Evolutionary conservation across 2,329 filamentous ascomycete genomes (phyloP).

Genomic region (Fusarium buharicum): DNA sequence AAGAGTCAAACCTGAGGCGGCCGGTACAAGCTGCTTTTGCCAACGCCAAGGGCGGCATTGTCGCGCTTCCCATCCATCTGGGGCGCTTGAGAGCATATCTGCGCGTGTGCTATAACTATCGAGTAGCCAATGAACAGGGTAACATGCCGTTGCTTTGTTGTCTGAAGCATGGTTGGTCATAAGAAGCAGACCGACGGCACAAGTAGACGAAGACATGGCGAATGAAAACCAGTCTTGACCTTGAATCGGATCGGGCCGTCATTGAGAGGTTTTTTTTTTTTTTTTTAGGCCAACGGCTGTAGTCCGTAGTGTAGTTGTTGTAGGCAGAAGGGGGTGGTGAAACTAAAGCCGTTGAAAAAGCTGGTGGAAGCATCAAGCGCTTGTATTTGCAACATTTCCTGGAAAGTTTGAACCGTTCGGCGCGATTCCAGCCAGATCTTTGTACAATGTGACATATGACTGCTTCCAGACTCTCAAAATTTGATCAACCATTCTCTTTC

Average conservation of each 20-base stretch:
- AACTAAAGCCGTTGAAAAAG: conserved; percentile 38
- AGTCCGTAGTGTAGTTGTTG: conserved; percentile 31
- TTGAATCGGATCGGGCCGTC: conserved; percentile 47
- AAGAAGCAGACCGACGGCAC: conserved; percentile 19
- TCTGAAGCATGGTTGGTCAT: conserved; percentile 16
- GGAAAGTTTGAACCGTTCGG: conserved; percentile 33
- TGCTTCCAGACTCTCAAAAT: conserved; percentile 52
- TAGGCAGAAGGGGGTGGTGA: conserved; percentile 40
- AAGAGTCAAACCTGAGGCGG: conserved; percentile 28
- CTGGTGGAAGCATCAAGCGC: conserved; percentile 32
- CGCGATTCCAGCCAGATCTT: conserved; percentile 57
- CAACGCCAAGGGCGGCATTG: conserved; percentile 19
- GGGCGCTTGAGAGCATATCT: conserved; percentile 15
- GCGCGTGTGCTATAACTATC: conserved; percentile 8
- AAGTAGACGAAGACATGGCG: conserved; percentile 39
- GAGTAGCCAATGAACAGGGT: conserved; percentile 8
- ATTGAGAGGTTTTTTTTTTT: conserved; percentile 32
- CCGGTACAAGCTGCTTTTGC: conserved; percentile 30
- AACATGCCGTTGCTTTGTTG: conserved; percentile 30
- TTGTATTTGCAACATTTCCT: conserved; percentile 25
- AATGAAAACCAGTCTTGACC: conserved; percentile 35
- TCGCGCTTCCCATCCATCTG: conserved; percentile 18
- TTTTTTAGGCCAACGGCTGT: conserved; percentile 29
- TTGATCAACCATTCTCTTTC: conserved; percentile 27
- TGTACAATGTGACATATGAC: conserved; percentile 60